These are phyloP conservation scores for Brassica cretica DNA, from an alignment of 345 rosid species.

Conservation along the genomic window DNA sequence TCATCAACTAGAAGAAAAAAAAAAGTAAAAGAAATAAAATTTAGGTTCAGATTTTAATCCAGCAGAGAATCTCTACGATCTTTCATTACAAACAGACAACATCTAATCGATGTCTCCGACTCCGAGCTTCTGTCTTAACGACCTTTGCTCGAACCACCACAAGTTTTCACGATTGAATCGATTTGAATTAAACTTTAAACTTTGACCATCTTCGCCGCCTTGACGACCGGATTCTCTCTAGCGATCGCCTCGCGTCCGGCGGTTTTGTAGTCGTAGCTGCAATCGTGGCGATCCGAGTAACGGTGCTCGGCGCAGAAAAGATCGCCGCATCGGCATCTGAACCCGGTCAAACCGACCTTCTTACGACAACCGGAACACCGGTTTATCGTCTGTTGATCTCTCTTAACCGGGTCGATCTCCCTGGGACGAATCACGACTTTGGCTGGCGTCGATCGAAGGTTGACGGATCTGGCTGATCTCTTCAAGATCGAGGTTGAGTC, in stretches of 20 bases:
- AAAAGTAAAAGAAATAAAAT: neutral
- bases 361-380: conserved; percentile 85
- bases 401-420: conserved; percentile 27
- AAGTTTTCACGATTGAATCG: neutral
- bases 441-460: conserved; percentile 36
- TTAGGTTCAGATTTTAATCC: conserved; percentile 28
- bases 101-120: conserved; percentile 22
- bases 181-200: conserved; percentile 40
- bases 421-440: conserved; percentile 34
- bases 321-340: conserved; percentile 93
- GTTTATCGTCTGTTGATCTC: conserved; percentile 64
- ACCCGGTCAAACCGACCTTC: conserved; percentile 94
- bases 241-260: conserved; percentile 94
- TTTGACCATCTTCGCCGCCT: conserved; percentile 93
- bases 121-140: conserved; percentile 28
- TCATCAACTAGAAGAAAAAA: conserved; percentile 20
- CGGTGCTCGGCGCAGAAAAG: conserved; percentile 90
- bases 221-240: conserved; percentile 88
- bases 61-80: conserved; percentile 27
- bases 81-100: conserved; percentile 26
- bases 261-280: conserved; percentile 88
- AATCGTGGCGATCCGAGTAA: conserved; percentile 92
- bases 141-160: conserved; percentile 16
- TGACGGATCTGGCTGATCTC: conserved; percentile 58
- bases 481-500: conserved; percentile 46